Base-by-base conservation (phyloP, 2,329 filamentous ascomycete species). In the Fusarium compactum region DNA sequence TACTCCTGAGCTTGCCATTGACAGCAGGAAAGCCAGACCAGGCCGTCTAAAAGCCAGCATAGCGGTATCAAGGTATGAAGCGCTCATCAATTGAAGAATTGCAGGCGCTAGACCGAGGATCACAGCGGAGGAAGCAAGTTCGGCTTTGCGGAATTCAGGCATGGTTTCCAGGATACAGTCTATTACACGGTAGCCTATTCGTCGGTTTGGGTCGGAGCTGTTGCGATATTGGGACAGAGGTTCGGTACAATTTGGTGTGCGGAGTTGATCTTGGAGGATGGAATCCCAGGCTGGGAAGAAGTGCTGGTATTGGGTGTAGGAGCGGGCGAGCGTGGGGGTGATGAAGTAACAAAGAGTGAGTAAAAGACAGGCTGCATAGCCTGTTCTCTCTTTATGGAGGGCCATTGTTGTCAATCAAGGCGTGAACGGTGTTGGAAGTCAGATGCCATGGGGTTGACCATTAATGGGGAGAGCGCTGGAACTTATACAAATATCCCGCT, bases 121-220 rank as follows among this genome's bases (percentile, higher is more conserved):
- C 8, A 76, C 72, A 29, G 63, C 67, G 9, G 64, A 62, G 10
- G 72, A 62, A 6, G 62, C 65, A 3, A 76, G 54, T 20, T 76
- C 75, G 3, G 74, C 64, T 45, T 76, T 76, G 45, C 71, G 65
- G 22, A 57, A 75, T 12, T 76, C 73, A 11, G 64, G 63, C 57
- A 71, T 67, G 2, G 65, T 57, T 1, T 29, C 22, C 16, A 76
- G 57, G 25, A 76, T 66, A n/a, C 70, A 74, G 25, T 51, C 58
- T 29, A 75, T 69, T 3, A 75, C 61, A 1, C 2, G 3, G 24
- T 69, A 69, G 12, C 61, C 70, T 9, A 30, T 4, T 18, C 58
- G 60, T 5, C n/a, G 46, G 1, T 1, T 5, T 4, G 58, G 50
- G 0, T 46, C 6, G 1, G 59, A 51, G 12, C 41, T 27, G 15